Conservation (phyloP, 1,284 basidiomycete genomes). For the Pseudozyma hubeiensis region DNA sequence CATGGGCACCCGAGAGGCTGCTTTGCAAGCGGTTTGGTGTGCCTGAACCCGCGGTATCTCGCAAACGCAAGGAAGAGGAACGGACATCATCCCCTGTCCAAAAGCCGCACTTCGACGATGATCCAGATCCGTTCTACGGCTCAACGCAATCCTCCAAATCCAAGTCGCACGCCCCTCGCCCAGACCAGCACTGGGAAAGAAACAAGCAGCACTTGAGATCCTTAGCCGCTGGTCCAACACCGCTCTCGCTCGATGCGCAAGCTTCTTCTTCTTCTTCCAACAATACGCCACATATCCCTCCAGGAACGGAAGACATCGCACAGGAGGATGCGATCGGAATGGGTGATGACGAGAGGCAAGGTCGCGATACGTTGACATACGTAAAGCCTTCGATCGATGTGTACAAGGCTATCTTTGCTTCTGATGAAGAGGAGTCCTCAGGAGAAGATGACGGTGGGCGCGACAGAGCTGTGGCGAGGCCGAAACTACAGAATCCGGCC, state of each 20-base stretch:
- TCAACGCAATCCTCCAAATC: slow-evolving; percentile 9
- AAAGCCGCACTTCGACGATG: slow-evolving; percentile 11
- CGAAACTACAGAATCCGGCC: slow-evolving; percentile 33
- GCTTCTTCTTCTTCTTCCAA: not conserved
- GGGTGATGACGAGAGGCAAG: slow-evolving; percentile 89
- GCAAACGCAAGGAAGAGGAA: slow-evolving; percentile 10
- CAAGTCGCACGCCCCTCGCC: slow-evolving; percentile 4
- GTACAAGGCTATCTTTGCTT: slow-evolving; percentile 78
- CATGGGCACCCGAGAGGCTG: slow-evolving; percentile 83
- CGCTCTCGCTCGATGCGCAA: slow-evolving; percentile 49
- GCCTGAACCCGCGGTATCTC: slow-evolving; percentile 75
- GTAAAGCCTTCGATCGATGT: slow-evolving; percentile 87
- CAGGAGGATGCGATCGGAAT: slow-evolving; percentile 74
- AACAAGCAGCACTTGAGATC: slow-evolving; percentile 31
- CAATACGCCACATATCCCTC: not conserved
- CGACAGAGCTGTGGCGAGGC: not conserved
- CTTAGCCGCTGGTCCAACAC: slow-evolving; percentile 23
- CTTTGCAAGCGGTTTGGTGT: slow-evolving; percentile 96
- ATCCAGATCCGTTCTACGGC: slow-evolving; percentile 29
- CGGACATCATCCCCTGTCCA: not conserved
- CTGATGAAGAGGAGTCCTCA: slow-evolving; percentile 82
- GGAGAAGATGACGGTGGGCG: slow-evolving; percentile 75
- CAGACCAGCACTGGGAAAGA: slow-evolving; percentile 43
- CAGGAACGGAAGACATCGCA: not conserved
- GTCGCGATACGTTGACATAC: slow-evolving; percentile 85